These are phyloP conservation scores for Macrocybe gigantea DNA, from an alignment of 768 basidiomycete genomes.

Conservation along the genomic window DNA sequence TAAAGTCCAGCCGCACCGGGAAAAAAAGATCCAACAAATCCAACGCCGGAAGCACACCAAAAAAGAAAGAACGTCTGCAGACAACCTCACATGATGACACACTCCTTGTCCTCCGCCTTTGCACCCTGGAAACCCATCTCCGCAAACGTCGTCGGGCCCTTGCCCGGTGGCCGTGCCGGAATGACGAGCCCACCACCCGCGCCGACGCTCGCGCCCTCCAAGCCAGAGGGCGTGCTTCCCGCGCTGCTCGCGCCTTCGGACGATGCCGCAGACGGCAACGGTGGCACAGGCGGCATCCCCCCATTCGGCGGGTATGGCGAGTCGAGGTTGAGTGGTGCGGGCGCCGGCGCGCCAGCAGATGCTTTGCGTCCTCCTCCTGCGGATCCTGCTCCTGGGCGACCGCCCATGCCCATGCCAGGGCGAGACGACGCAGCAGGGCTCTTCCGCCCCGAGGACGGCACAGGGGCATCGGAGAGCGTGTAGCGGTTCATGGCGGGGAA, in stretches of 20 bases:
- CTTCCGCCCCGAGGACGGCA: conserved; percentile 6
- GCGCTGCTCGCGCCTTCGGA: no score
- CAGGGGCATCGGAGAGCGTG: conserved; percentile 37
- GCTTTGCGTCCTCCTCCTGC: neutral
- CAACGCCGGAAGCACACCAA: neutral
- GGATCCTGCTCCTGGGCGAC: conserved; percentile 9
- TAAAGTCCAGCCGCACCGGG: neutral
- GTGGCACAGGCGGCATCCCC: no score
- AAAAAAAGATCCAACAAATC: neutral
- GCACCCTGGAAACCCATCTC: conserved; percentile 89
- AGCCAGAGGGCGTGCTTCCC: neutral
- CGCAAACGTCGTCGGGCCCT: conserved; percentile 73
- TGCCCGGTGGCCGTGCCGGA: conserved; percentile 16
- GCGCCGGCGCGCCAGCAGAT: neutral
- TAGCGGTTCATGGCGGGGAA: conserved; percentile 38
- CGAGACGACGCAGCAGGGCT: conserved; percentile 4
- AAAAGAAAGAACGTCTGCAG: no score
- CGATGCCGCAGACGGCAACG: no score
- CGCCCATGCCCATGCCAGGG: conserved; percentile 11
- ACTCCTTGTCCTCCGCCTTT: conserved; percentile 77
- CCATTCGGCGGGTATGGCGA: no score
- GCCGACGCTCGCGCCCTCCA: conserved; percentile 4
- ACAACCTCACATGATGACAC: conserved; percentile 71
- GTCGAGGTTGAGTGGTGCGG: neutral
- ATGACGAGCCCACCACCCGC: conserved; percentile 16